phyloP scores from a whole-genome alignment of 345 rosid genomes.

The Eucalyptus globulus region DNA sequence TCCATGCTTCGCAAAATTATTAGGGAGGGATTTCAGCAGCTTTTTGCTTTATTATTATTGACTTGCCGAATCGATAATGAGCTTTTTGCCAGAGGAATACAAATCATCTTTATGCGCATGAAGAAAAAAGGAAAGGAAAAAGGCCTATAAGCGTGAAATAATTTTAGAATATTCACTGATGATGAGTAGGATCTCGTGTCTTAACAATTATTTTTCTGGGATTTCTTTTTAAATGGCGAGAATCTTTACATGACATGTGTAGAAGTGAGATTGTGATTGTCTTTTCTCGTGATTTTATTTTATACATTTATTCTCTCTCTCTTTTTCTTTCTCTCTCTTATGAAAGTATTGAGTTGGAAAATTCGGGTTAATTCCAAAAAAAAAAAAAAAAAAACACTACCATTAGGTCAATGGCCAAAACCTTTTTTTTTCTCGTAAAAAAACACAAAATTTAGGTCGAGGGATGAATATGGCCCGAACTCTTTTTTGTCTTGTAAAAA shows the following conservation, averaged over 20 bases:
- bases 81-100: background rate
- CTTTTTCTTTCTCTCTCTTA: background rate
- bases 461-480: fast-evolving
- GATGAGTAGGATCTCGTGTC: background rate
- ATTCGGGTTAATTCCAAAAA: too few relatives aligned
- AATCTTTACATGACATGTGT: background rate
- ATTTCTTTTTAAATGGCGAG: background rate
- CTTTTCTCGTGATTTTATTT: background rate
- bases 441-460: fast-evolving
- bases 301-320: background rate
- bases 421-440: too few relatives aligned
- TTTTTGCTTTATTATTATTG: background rate
- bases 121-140: background rate
- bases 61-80: background rate
- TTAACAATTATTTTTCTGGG: background rate
- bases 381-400: too few relatives aligned
- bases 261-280: background rate
- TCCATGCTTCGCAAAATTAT: background rate
- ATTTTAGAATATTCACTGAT: background rate
- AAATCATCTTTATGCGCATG: background rate
- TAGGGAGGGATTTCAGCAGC: background rate
- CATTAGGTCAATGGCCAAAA: fast-evolving
- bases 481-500: too few relatives aligned
- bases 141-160: background rate
- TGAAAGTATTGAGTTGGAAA: background rate